Base-by-base conservation (phyloP, 371 early-diverging fungal genomes). In the Ecytonucleospora hepatopenaei region DNA sequence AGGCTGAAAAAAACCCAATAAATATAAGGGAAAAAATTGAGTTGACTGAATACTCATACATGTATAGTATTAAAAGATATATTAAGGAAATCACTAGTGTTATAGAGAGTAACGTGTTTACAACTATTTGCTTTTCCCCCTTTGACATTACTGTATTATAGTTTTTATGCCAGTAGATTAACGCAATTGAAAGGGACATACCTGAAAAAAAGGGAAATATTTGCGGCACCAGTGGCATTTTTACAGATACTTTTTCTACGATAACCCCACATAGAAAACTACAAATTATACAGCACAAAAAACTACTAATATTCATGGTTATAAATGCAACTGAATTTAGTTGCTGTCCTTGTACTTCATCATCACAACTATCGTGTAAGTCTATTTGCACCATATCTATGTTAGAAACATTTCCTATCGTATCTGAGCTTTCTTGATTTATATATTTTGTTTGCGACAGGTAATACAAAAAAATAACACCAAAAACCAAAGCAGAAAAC, bases 201-300 rank as follows among this genome's bases (percentile, higher is more conserved):
- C 40, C 40, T n/a, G 40, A 40, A 40, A 12, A 40, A n/a, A 40
- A 40, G 40, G 40, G 40, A n/a, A 40, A 40, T 40, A n/a, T 40
- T 8, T 12, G 12, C n/a, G 40, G 40, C 8, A 40, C 40, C 8
- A 12, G 40, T 8, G 40, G 40, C 8, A 40, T 12, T 8, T 8
- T n/a, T 8, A n/a, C n/a, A 40, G 40, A 8, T 8, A 40, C 12
- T 8, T n/a, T 8, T 8, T n/a, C 40, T 40, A 40, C 40, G 40
- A 40, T 40, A n/a, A 40, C 8, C 12, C 40, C 40, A 40, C 40
- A 40, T 8, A n/a, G n/a, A n/a, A n/a, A n/a, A n/a, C n/a, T n/a
- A n/a, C n/a, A n/a, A n/a, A n/a, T n/a, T n/a, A n/a, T n/a, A n/a
- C n/a, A n/a, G n/a, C n/a, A n/a, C n/a, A n/a, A n/a, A n/a, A n/a